Base-by-base conservation (phyloP, 495 filamentous ascomycete species). In the Neurospora sp. region DNA sequence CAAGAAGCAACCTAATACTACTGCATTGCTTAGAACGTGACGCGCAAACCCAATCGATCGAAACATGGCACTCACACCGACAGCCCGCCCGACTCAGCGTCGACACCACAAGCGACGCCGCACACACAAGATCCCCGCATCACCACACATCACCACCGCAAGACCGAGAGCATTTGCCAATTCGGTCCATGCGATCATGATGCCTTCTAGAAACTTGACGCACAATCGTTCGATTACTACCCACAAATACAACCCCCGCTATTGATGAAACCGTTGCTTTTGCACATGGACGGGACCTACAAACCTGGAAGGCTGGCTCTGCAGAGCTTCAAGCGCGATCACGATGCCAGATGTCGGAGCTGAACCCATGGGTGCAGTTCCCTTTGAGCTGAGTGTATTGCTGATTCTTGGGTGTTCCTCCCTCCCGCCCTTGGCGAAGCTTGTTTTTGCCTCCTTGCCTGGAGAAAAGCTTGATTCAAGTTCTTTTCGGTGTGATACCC, bases 21-120 rank as follows among this genome's bases (percentile, higher is more conserved):
- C 10, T 0, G 0, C 5, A 27, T 31, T 59, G 6, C 0, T 14
- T 1, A 7, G 0, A 59, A 3, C 2, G 0, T 3, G 1, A 59
- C 5, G 5, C 48, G 48, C 1, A 27, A 59, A 0, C 5, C 48
- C 46, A 1, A 3, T 1, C 11, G 5, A 14, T 12, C 11, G 1
- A 27, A 2, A 14, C 20, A 59, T 59, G 11, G 0, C 48, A 27
- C 44, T 20, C 8, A 20, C 18, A n/a, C 18, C 42, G n/a, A 46
- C 42, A 10, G 7, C 1, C 18, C 42, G 7, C 3, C 18, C 42
- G 8, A 46, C 42, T 46, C 42, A 4, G 42, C 31, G 1, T 31
- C 1, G 31, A 31, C 3, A 31, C 3, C 4, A 18, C 5, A 46
- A 54, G 46, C 27, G 6, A 35, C 54, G 54, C 12, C 54, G 54